Conservation (phyloP, 2,329 filamentous ascomycete species). For the Fusarium anguioides region DNA sequence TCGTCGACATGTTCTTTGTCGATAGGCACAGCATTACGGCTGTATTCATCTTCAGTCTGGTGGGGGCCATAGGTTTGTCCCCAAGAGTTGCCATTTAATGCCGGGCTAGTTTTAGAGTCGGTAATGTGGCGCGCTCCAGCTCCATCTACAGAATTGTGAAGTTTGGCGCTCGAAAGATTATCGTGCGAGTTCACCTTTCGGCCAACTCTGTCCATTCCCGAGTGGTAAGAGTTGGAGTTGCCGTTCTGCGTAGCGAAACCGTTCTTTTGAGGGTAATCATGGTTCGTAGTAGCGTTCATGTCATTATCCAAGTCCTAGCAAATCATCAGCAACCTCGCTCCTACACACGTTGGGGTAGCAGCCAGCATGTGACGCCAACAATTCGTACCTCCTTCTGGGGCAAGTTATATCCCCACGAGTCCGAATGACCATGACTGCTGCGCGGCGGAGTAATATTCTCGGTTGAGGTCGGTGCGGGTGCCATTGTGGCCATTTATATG, state of each 20-base stretch:
- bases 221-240: conserved; percentile 41
- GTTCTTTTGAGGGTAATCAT: conserved; percentile 36
- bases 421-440: conserved; percentile 61
- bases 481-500: conserved; percentile 63
- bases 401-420: conserved; percentile 56
- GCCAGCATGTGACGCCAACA: not conserved
- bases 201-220: conserved; percentile 45
- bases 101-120: conserved; percentile 42
- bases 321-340: conserved; percentile 29
- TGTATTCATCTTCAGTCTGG: conserved; percentile 42
- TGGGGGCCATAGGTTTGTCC: conserved; percentile 25
- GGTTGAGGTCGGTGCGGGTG: conserved; percentile 60
- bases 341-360: not conserved
- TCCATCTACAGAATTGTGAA: conserved; percentile 41
- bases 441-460: conserved; percentile 61
- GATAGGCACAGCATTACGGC: conserved; percentile 42
- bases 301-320: conserved; percentile 38
- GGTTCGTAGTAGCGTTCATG: conserved; percentile 19
- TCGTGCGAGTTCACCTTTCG: conserved; percentile 53
- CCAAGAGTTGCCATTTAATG: conserved; percentile 39
- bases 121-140: conserved; percentile 36
- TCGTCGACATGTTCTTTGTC: conserved; percentile 58
- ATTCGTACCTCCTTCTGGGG: conserved; percentile 54
- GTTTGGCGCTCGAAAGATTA: conserved; percentile 43
- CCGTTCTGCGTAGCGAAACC: conserved; percentile 42